Base-by-base conservation (phyloP, 306 rosid species). In the Dryas octopetala region DNA sequence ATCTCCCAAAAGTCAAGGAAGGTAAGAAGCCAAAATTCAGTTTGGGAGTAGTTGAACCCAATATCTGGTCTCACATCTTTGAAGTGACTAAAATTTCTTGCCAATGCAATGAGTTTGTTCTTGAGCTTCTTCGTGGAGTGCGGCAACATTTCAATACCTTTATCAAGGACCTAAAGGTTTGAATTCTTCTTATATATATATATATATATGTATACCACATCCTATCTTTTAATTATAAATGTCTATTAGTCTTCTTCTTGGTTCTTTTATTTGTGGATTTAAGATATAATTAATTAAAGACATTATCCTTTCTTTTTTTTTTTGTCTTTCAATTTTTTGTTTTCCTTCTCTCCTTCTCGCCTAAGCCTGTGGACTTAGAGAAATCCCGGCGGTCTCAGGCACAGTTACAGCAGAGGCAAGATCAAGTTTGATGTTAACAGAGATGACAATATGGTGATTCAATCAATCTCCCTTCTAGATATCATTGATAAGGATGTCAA, bases 401-500 rank as follows among this genome's bases (percentile, higher is more conserved):
- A 95, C 78, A 90, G 99, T 83, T 95, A 95, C 85, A 95, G 99
- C 88, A 88, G 99, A 73, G 97, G 98, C 4, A 95, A 95, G 76
- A 98, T 95, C 74, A 95, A 95, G 75, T 95, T 95, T 62, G 92
- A 95, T 84, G 99, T 95, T 16, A 95, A 95, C 74, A 85, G 98
- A 9, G 99, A 92, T 60, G 99, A 95, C 79, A 95, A 95, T 66
- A 95, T 95, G 99, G 99, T 92, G 74, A 95, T 95, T 79, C 99
- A 95, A 73, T 97, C 99, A 8, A 95, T 95, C 79, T 95, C 92
- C 79, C 97, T 95, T 62, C 86, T 95, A 0, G 99, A 95, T 78
- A 95, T 97, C 15, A 92, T 95, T 32, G 99, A 95, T 71, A 95
- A 95, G 86, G 99, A 95, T 80, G 61, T 95, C 44, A 95, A 95